Conservation (phyloP, 1,284 basidiomycete species). For the Boletellus deceptivus region DNA sequence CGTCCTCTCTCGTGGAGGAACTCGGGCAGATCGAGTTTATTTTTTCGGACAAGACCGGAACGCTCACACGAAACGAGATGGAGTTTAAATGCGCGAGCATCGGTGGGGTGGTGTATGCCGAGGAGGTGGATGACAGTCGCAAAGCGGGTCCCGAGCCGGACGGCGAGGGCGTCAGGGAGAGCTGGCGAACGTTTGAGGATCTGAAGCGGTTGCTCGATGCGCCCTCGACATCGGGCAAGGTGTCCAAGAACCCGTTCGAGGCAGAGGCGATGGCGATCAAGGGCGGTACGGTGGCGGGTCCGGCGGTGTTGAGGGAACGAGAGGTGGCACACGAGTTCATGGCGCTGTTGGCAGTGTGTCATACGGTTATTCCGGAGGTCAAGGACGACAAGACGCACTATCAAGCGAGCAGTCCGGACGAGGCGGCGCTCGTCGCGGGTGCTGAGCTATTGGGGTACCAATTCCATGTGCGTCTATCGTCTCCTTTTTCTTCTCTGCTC, state of each 20-base stretch:
- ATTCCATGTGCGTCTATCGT: slow-evolving; percentile 67
- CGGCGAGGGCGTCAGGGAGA: slow-evolving; percentile 46
- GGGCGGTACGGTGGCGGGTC: neutral
- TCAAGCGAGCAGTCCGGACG: slow-evolving; percentile 97
- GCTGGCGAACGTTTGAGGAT: slow-evolving; percentile 76
- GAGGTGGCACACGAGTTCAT: slow-evolving; percentile 84
- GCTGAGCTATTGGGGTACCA: slow-evolving; percentile 92
- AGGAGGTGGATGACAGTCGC: slow-evolving; percentile 70
- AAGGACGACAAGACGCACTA: slow-evolving; percentile 84
- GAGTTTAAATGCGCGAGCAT: slow-evolving; percentile 93
- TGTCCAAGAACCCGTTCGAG: slow-evolving; percentile 25
- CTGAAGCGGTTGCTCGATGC: slow-evolving; percentile 55
- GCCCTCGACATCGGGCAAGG: slow-evolving; percentile 5
- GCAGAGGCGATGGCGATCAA: neutral
- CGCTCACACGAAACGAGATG: slow-evolving; percentile 97
- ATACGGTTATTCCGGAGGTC: slow-evolving; percentile 97
- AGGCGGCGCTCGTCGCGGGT: slow-evolving; percentile 93
- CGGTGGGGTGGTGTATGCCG: slow-evolving; percentile 87
- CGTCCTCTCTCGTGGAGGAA: slow-evolving; percentile 96
- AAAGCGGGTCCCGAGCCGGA: slow-evolving; percentile 67
- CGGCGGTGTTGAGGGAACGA: slow-evolving; percentile 36
- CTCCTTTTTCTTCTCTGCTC: slow-evolving; percentile 28
- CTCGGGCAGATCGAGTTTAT: slow-evolving; percentile 99
- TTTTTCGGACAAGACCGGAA: slow-evolving; percentile 98
- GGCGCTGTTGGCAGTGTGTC: slow-evolving; percentile 91